phyloP scores from a whole-genome alignment of 202 grass and related monocot species.

The Saccharum hybrid region DNA sequence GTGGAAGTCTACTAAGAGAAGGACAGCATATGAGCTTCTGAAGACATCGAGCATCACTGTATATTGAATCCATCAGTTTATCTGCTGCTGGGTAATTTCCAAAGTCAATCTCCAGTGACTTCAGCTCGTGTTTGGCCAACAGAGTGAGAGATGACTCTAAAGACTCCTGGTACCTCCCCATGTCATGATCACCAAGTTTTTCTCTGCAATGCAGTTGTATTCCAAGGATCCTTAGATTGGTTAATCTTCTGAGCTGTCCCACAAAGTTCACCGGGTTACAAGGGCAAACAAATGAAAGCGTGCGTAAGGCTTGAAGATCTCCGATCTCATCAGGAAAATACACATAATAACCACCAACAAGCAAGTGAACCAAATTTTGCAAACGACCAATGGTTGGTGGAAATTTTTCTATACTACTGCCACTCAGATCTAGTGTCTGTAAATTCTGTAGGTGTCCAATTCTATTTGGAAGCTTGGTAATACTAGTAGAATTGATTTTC shows the following conservation, averaged over 20 bases:
- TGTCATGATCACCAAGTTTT: background rate
- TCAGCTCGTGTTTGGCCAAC: background rate
- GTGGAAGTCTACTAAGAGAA: constrained; percentile 12
- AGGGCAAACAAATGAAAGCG: background rate
- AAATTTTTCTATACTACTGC: too few species aligned
- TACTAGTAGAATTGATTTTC: too few species aligned
- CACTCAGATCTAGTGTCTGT: too few species aligned
- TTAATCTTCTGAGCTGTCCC: background rate
- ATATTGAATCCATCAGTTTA: constrained; percentile 3
- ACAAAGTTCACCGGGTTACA: background rate
- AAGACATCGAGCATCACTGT: background rate
- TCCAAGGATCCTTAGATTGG: constrained; percentile 2
- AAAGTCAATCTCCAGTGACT: background rate
- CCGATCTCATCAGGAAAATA: too few species aligned
- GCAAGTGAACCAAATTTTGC: too few species aligned
- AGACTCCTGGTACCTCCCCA: background rate
- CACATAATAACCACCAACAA: too few species aligned
- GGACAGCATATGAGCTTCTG: constrained; percentile 3
- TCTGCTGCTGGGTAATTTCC: background rate
- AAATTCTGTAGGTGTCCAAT: too few species aligned
- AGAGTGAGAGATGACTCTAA: background rate
- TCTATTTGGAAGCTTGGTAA: too few species aligned
- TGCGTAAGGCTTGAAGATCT: too few species aligned
- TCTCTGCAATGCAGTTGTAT: background rate
- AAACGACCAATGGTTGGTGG: too few species aligned